These are phyloP conservation scores for Sporothrix protearum DNA, from an alignment of 2,329 filamentous ascomycete species.

Conservation along the genomic window DNA sequence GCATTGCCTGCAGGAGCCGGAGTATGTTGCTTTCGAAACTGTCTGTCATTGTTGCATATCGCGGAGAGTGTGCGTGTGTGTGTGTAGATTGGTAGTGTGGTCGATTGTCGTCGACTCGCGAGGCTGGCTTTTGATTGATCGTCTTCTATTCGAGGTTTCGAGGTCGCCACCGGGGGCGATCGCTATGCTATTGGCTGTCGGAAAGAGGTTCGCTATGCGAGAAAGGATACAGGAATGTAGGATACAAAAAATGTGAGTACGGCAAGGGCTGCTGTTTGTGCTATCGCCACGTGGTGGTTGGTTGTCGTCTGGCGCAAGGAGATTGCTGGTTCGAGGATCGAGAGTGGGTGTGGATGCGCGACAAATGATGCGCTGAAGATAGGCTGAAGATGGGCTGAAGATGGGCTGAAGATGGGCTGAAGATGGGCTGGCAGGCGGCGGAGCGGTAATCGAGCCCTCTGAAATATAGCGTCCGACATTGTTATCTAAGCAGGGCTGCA, in stretches of 20 bases:
- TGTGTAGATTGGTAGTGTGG: not conserved
- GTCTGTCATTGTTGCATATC: slow-evolving; percentile 17
- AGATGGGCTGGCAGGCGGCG: too few species aligned
- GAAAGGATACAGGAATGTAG: not conserved
- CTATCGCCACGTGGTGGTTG: not conserved
- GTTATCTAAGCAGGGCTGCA: slow-evolving; percentile 11
- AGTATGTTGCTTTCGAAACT: slow-evolving; percentile 22
- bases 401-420: not conserved
- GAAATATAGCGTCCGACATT: not conserved
- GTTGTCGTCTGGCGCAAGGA: slow-evolving; percentile 12
- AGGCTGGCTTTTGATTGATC: not conserved
- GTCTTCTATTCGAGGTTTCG: too few species aligned
- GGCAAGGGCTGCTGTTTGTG: not conserved
- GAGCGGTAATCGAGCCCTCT: too few species aligned
- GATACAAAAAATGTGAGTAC: not conserved
- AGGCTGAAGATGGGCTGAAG: not conserved
- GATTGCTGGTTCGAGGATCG: not conserved
- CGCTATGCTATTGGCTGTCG: not conserved
- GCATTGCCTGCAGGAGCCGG: slow-evolving; percentile 21
- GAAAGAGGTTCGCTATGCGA: not conserved
- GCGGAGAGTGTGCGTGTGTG: not conserved
- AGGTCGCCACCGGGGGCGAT: slow-evolving; percentile 2
- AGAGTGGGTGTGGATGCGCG: not conserved
- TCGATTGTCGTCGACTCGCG: not conserved
- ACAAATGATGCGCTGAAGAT: not conserved